A percentile compares a stretch with the other conserved stretches of the same genome.
phyloP scores from a whole-genome alignment of 306 rosid genomes.

The Ormosia semicastrata region DNA sequence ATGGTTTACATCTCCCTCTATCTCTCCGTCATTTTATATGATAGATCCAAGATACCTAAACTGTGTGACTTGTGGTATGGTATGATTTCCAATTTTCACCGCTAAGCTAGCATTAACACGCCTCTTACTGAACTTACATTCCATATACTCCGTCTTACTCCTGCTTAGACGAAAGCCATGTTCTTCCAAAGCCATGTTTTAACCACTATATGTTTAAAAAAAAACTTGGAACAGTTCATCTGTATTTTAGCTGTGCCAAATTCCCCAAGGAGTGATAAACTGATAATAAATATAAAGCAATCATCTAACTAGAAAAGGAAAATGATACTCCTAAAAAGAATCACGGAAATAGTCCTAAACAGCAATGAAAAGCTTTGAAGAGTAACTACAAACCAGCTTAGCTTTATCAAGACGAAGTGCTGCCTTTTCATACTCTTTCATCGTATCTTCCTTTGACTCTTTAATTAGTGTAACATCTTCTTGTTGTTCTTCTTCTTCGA shows the following conservation, averaged over 20 bases:
- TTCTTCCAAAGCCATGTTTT: no score
- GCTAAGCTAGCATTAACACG: no score
- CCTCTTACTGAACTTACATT: no score
- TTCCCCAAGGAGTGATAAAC: background rate
- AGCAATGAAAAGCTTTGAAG: slow-evolving; percentile 23
- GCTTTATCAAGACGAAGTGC: slow-evolving; percentile 65
- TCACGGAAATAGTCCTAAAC: background rate
- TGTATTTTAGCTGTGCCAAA: background rate
- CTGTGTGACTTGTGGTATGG: no score
- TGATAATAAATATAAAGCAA: background rate
- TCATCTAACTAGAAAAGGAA: background rate
- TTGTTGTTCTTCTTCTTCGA: slow-evolving; percentile 47
- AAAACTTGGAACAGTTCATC: background rate
- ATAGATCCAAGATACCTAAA: no score
- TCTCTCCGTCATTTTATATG: no score
- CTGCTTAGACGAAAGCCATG: no score
- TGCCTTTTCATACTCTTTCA: slow-evolving; percentile 75
- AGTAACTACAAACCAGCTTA: slow-evolving; percentile 66
- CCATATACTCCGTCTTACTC: no score
- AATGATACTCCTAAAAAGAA: background rate
- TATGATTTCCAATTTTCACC: no score
- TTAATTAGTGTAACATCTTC: slow-evolving; percentile 52
- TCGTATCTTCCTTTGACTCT: slow-evolving; percentile 68
- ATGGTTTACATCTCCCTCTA: no score
- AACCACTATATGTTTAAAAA: background rate